Conservation (phyloP, 352 stramenopile genomes). For the Aphanomyces euteiches region DNA sequence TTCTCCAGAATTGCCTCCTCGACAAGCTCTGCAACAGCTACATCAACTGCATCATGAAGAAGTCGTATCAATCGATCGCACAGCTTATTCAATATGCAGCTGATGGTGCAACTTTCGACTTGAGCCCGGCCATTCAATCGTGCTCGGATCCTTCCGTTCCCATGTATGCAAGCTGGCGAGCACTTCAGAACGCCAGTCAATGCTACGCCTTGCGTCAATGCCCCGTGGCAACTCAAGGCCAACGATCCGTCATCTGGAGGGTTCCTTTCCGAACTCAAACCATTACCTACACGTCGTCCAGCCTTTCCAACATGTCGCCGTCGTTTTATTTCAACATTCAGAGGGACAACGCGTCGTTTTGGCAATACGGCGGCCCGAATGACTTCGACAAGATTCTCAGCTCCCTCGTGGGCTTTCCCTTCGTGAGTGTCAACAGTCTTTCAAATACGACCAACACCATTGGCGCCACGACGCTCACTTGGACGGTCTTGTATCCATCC, state of each 20-base stretch:
- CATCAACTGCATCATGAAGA: slow-evolving; percentile 30
- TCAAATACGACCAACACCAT: slow-evolving; percentile 6
- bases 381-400: slow-evolving; percentile 1
- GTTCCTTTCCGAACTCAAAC: background rate
- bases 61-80: slow-evolving; percentile 17
- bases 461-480: slow-evolving; percentile 1
- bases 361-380: background rate
- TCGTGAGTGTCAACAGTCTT: background rate
- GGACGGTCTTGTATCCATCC: slow-evolving; percentile 11
- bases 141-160: slow-evolving; percentile 13
- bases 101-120: background rate
- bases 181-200: slow-evolving; percentile 13
- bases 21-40: slow-evolving; percentile 18
- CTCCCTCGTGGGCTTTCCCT: background rate
- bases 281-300: background rate
- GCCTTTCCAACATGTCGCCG: background rate
- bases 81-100: background rate
- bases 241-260: no score
- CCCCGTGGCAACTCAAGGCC: slow-evolving; percentile 15
- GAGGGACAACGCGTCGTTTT: background rate
- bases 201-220: slow-evolving; percentile 21
- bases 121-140: slow-evolving; percentile 3
- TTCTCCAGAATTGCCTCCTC: slow-evolving; percentile 11
- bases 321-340: slow-evolving; percentile 5
- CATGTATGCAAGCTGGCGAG: background rate